Conservation (phyloP, 2,329 filamentous ascomycete genomes). For the Aspergillus ibericus region DNA sequence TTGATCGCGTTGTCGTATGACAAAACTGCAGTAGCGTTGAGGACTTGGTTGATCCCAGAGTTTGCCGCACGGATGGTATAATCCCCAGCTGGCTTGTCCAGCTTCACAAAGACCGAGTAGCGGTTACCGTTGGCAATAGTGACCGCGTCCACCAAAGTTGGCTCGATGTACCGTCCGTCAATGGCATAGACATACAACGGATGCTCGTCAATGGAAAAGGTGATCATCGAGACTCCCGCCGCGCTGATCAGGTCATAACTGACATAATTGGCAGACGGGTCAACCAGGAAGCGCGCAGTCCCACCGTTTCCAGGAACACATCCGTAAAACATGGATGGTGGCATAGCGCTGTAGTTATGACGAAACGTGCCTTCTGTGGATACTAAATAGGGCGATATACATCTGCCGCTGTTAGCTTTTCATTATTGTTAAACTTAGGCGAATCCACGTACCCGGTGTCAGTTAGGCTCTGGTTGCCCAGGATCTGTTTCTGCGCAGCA, state of each 20-base stretch:
- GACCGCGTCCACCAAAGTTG: slow-evolving; percentile 34
- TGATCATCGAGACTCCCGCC: slow-evolving; percentile 52
- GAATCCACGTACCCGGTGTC: slow-evolving; percentile 19
- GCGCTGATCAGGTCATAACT: slow-evolving; percentile 55
- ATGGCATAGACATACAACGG: slow-evolving; percentile 41
- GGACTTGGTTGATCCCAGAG: slow-evolving; percentile 52
- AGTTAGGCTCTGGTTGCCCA: slow-evolving; percentile 18
- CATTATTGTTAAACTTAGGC: too few species aligned
- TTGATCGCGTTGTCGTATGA: slow-evolving; percentile 35
- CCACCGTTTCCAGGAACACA: slow-evolving; percentile 50
- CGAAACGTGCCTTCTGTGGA: slow-evolving; percentile 16
- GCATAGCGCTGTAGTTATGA: slow-evolving; percentile 26
- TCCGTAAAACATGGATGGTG: slow-evolving; percentile 28
- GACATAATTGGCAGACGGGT: slow-evolving; percentile 43
- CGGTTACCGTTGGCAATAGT: slow-evolving; percentile 33
- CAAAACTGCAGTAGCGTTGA: slow-evolving; percentile 53
- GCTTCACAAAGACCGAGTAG: slow-evolving; percentile 40
- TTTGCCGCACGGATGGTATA: slow-evolving; percentile 58
- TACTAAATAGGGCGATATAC: slow-evolving; percentile 17
- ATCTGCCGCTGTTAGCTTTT: slow-evolving; percentile 12
- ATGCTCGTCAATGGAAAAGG: slow-evolving; percentile 45
- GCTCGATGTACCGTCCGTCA: slow-evolving; percentile 42
- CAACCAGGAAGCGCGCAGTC: slow-evolving; percentile 46
- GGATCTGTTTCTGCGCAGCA: slow-evolving; percentile 4
- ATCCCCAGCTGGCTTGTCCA: slow-evolving; percentile 47